phyloP scores from a whole-genome alignment of 352 stramenopile genomes.

The Globisporangium uncinulatum region DNA sequence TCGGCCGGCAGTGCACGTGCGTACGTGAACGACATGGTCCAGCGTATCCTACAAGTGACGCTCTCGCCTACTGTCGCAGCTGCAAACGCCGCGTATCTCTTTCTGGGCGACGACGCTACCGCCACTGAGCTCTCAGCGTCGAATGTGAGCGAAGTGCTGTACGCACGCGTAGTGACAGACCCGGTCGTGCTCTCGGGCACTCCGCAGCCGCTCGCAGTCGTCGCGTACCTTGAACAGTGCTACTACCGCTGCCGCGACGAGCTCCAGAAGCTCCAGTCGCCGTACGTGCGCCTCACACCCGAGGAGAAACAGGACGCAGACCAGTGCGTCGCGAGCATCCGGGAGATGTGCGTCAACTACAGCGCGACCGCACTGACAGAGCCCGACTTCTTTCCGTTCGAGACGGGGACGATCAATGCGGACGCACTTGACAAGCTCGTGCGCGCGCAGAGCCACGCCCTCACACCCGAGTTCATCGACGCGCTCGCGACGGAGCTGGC shows the following conservation, averaged over 20 bases:
- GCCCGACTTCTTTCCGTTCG: conserved; percentile 82
- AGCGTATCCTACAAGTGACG: conserved; percentile 64
- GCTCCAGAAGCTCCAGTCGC: conserved; percentile 58
- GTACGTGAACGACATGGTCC: conserved; percentile 75
- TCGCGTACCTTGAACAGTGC: conserved; percentile 71
- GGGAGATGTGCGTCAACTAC: conserved; percentile 84
- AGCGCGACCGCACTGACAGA: conserved; percentile 76
- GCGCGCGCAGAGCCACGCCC: conserved; percentile 39
- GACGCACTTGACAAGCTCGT: conserved; percentile 73
- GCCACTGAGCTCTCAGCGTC: conserved; percentile 17
- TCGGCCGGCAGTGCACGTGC: conserved; percentile 20
- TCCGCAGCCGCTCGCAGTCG: conserved; percentile 45
- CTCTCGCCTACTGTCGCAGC: conserved; percentile 26
- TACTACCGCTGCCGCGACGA: conserved; percentile 73
- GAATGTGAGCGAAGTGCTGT: conserved; percentile 70
- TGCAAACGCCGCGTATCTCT: conserved; percentile 29
- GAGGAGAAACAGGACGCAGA: conserved; percentile 48
- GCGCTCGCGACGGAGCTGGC: conserved; percentile 44
- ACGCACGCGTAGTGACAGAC: conserved; percentile 60
- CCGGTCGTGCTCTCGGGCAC: conserved; percentile 39
- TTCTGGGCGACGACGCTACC: conserved; percentile 29
- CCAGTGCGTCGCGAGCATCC: conserved; percentile 45
- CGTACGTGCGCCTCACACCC: conserved; percentile 38
- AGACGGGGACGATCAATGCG: conserved; percentile 50
- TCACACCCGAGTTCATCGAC: conserved; percentile 58